Base-by-base conservation (phyloP, 2,329 filamentous ascomycete species). In the Fusarium falciforme region DNA sequence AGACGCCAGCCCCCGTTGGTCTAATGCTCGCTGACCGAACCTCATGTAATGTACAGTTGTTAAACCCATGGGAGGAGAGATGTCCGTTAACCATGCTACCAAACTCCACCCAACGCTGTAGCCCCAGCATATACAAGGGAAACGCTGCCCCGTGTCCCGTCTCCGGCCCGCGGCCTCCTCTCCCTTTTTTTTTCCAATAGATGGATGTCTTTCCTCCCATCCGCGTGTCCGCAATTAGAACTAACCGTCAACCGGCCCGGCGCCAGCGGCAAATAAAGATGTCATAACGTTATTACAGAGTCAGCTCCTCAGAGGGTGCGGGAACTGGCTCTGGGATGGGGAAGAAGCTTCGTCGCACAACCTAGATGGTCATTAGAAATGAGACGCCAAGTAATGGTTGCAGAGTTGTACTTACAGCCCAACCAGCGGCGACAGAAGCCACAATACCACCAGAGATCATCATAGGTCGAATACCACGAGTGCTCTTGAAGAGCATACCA, bases 401-500 rank as follows among this genome's bases (percentile, higher is more conserved):
- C 16, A 29, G 11, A 55, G 49, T 40, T 20, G 58, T 58, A 91
- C 94, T 85, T 91, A 99, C 96, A 80, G 95, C 93, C 96, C 97
- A 99, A 69, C 87, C 89, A 74, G 93, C 95, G 64, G 96, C 97
- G 72, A 96, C 89, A 47, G 91, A 90, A 62, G 93, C 96, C 68
- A 98, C 95, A 76, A 99, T 92, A 77, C 92, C 94, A 73, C 95
- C 94, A 38, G 95, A 98, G 79, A 98, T 96, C 87, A 96, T 88
- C 95, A 98, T 98, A 36, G 95, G 95, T 83, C 93, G 90, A 71
- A 96, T 73, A 7, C 96, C 96, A 79, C 94, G 90, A 58, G 97
- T 98, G 83, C 95, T 97, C 89, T 98, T 98, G 86, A 99, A 99
- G 16, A 99, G 82, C 89, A 96, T 95, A 67, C 96, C 96, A 80